Evolutionary conservation across 345 rosid species (phyloP).

Genomic region (Lenwebbia sp.): DNA sequence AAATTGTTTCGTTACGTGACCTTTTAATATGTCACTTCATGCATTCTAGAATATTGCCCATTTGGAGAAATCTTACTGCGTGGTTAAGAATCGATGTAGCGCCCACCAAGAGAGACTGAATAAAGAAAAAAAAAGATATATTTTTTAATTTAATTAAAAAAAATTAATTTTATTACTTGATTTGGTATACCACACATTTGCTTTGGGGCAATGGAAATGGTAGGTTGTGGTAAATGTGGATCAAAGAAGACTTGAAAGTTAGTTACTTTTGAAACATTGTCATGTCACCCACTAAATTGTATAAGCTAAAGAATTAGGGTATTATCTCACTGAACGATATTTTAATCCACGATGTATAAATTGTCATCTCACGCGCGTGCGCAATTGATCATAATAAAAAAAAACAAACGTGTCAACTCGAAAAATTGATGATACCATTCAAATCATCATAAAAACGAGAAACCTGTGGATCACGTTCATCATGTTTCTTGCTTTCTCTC

Average conservation of each 20-base stretch:
- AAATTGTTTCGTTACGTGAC: background rate
- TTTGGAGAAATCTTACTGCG: background rate
- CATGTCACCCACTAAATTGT: background rate
- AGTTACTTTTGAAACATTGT: background rate
- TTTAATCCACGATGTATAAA: background rate
- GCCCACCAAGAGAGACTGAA: background rate
- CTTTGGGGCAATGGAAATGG: background rate
- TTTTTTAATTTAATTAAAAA: background rate
- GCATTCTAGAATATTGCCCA: background rate
- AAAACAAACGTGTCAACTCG: background rate
- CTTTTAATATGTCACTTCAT: background rate
- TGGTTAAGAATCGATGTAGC: background rate
- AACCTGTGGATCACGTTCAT: background rate
- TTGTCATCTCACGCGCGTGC: background rate
- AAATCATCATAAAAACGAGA: background rate
- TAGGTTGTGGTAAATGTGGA: background rate
- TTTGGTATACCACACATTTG: background rate
- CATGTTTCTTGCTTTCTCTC: background rate
- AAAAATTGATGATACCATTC: background rate
- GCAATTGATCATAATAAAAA: background rate
- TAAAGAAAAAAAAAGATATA: background rate
- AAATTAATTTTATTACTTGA: background rate
- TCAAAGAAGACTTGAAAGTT: background rate
- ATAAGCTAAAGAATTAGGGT: accelerated
- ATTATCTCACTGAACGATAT: background rate